Percentiles rank a stretch among this genome's conserved stretches.
phyloP scores from a whole-genome alignment of 169 alveolate species.

The Ichthyophthirius multifiliis region DNA sequence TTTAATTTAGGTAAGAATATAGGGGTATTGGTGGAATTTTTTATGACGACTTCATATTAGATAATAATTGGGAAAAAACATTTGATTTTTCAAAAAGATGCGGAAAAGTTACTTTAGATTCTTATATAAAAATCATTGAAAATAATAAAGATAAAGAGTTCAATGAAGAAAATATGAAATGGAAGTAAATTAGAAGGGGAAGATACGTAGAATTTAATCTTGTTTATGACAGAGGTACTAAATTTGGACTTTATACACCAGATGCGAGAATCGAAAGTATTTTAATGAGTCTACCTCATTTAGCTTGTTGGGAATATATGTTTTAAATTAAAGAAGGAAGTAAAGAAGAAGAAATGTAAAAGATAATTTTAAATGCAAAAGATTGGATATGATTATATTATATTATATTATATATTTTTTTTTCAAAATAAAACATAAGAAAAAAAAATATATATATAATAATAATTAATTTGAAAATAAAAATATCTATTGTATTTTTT shows the following conservation, averaged over 20 bases:
- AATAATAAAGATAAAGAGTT: slow-evolving; percentile 61
- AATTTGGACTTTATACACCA: slow-evolving; percentile 81
- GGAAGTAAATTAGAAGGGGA: slow-evolving; percentile 88
- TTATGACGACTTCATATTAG: slow-evolving; percentile 81
- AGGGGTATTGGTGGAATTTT: slow-evolving; percentile 92
- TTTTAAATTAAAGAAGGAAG: slow-evolving; percentile 40
- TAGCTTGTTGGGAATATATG: slow-evolving; percentile 75
- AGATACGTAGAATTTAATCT: slow-evolving; percentile 87
- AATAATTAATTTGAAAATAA: no score
- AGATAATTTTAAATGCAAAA: slow-evolving; percentile 50
- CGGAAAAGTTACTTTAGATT: slow-evolving; percentile 24
- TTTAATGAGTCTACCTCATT: slow-evolving; percentile 67
- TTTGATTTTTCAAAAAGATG: neutral
- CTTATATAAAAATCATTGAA: slow-evolving; percentile 73
- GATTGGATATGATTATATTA: slow-evolving; percentile 53
- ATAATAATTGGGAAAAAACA: slow-evolving; percentile 21
- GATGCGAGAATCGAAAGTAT: slow-evolving; percentile 72
- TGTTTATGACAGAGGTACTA: slow-evolving; percentile 86
- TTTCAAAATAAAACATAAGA: no score
- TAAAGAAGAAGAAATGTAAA: slow-evolving; percentile 50
- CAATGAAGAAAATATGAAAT: slow-evolving; percentile 73
- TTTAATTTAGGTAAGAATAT: slow-evolving; percentile 60
- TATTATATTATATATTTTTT: no score
- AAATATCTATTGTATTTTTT: no score
- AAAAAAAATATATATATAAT: no score